These are phyloP conservation scores for Linnemannia schmuckeri DNA, from an alignment of 192 early-diverging fungal species.

Conservation along the genomic window DNA sequence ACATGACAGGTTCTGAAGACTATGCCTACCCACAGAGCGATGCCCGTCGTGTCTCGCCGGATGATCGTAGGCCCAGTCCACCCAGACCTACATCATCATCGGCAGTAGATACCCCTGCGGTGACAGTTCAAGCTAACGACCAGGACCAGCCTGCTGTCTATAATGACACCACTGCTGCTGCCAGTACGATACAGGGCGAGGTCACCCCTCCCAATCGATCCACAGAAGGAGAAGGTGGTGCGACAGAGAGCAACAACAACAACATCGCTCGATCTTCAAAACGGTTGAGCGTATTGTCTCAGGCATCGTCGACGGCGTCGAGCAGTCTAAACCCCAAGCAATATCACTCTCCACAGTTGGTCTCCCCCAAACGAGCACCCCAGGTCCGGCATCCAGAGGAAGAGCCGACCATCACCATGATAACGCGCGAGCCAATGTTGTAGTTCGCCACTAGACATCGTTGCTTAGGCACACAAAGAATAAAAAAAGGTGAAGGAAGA, in stretches of 20 bases:
- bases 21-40: constrained; percentile 16
- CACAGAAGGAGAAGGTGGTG: not conserved
- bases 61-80: not conserved
- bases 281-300: not conserved
- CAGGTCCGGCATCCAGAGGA: constrained; percentile 2
- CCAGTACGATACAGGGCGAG: not conserved
- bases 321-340: not conserved
- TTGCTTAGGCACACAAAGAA: not conserved
- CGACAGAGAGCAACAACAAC: not conserved
- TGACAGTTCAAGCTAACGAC: not conserved
- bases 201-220: not conserved
- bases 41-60: not conserved
- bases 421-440: not conserved
- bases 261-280: not conserved
- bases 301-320: not conserved
- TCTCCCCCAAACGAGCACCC: constrained; percentile 7
- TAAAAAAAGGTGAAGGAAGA: not conserved
- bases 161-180: not conserved
- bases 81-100: not conserved
- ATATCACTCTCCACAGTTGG: not conserved
- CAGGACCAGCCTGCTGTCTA: not conserved
- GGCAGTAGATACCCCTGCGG: not conserved
- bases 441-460: not conserved
- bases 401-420: not conserved
- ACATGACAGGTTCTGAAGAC: not conserved